These are phyloP conservation scores for Pseudogymnoascus pannorum DNA, from an alignment of 2,329 filamentous ascomycete species.

Conservation along the genomic window DNA sequence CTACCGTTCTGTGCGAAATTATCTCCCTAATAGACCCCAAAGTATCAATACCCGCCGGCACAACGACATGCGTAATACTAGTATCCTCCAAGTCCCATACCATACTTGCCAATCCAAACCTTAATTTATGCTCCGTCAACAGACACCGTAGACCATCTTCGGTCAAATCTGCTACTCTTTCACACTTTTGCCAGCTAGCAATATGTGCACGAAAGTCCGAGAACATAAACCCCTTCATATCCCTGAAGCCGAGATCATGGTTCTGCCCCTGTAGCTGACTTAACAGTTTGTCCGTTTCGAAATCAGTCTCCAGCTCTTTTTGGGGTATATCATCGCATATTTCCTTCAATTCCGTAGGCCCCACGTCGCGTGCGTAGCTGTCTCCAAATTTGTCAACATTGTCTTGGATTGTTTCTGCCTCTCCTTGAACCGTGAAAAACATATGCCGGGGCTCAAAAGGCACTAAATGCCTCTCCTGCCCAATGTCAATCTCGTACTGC, in stretches of 20 bases:
- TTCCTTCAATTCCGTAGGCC: slow-evolving; percentile 51
- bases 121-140: slow-evolving; percentile 49
- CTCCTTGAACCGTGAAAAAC: slow-evolving; percentile 56
- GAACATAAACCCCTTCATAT: slow-evolving; percentile 47
- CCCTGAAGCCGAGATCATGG: slow-evolving; percentile 38
- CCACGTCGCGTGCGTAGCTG: slow-evolving; percentile 68
- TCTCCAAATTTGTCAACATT: slow-evolving; percentile 75
- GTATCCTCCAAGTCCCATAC: slow-evolving; percentile 42
- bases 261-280: slow-evolving; percentile 49
- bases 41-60: slow-evolving; percentile 34
- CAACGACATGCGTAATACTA: slow-evolving; percentile 64
- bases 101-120: slow-evolving; percentile 62
- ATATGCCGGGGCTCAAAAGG: slow-evolving; percentile 58
- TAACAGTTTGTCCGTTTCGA: slow-evolving; percentile 42
- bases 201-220: slow-evolving; percentile 34
- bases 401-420: slow-evolving; percentile 45
- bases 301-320: slow-evolving; percentile 32
- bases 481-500: slow-evolving; percentile 42
- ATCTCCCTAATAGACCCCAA: slow-evolving; percentile 32
- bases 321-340: slow-evolving; percentile 46
- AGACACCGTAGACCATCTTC: slow-evolving; percentile 29
- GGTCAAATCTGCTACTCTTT: slow-evolving; percentile 1
- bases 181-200: slow-evolving; percentile 31
- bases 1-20: slow-evolving; percentile 38
- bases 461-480: slow-evolving; percentile 48